Evolutionary conservation across 2,329 filamentous ascomycete species (phyloP), one percentile per base, ranked within the genome.

Genomic region (Aspergillus brunneoviolaceus): DNA sequence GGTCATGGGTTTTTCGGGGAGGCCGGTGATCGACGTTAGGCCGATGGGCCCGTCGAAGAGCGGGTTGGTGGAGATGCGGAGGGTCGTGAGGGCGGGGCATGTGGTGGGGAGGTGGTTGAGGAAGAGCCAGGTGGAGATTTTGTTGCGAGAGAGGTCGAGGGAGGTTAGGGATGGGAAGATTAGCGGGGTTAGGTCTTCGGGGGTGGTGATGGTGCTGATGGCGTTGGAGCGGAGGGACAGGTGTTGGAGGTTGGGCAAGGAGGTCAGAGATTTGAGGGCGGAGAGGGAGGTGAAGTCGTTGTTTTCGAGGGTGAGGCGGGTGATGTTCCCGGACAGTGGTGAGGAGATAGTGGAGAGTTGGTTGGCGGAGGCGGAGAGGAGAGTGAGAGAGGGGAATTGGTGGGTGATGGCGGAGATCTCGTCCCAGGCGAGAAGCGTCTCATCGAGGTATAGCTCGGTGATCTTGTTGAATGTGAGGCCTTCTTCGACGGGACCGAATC

Each of bases 31-130:
- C n/a, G 70, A 63, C 33, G 62, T 73, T 57, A 63, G 62, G 47
- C 67, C 67, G 16, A 72, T 63, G 21, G 77, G 65, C 64, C 82
- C 78, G 57, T 88, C 81, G 76, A 91, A 96, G 23, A 98, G 82
- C 4, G 94, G 93, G 67, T 98, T 98, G 71, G 92, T 88, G 5
- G 91, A 87, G 62, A 96, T 86, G 16, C 93, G 89, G 45, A 99
- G 84, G 35, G 87, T 87, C 12, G 79, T 82, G 6, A 98, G 81
- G 4, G 87, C 86, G 0, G 95, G 94, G 65, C 96, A 91, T 60
- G 86, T 79, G 12, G 73, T 69, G 2, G 85, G 78, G 1, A 99
- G 82, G 5, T 80, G 72, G 68, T 96, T 87, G 65, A 96, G 81
- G 72, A 96, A 91, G 31, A 75, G 70, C 91, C 92, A 97, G 19